Conservation (phyloP, 495 filamentous ascomycete genomes). For the Penicillium cataractarum region DNA sequence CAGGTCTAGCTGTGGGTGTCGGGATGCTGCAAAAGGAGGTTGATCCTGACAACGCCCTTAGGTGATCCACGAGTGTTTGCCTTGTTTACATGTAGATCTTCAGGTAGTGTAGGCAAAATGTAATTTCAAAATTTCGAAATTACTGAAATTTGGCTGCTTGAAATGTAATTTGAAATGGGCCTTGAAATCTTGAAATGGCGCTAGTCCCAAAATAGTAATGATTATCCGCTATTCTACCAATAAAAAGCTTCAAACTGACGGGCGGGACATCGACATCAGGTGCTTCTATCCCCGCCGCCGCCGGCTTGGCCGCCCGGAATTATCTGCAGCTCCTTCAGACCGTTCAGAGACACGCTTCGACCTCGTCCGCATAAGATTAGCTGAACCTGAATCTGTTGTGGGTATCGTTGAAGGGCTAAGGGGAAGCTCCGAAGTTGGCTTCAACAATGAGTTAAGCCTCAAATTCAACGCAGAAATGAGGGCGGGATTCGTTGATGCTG, state of each 20-base stretch:
- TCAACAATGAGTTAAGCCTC: slow-evolving; percentile 8
- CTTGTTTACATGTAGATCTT: too few species aligned
- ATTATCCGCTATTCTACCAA: slow-evolving; percentile 5
- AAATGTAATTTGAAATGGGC: slow-evolving; percentile 10
- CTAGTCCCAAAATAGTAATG: slow-evolving; percentile 1
- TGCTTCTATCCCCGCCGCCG: slow-evolving; percentile 6
- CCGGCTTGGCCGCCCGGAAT: slow-evolving; percentile 2
- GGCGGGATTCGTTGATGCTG: slow-evolving; percentile 1
- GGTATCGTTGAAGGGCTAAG: background rate
- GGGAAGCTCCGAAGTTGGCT: slow-evolving; percentile 6
- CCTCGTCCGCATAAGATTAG: slow-evolving; percentile 2
- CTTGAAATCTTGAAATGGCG: slow-evolving; percentile 8
- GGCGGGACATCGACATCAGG: background rate
- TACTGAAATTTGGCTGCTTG: slow-evolving; percentile 6
- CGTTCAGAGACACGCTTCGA: slow-evolving; percentile 12
- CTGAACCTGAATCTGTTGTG: slow-evolving; percentile 4
- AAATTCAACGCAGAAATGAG: slow-evolving; percentile 6
- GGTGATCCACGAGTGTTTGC: too few species aligned
- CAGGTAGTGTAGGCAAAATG: background rate
- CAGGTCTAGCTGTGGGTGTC: too few species aligned
- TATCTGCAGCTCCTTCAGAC: slow-evolving; percentile 1
- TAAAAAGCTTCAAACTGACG: background rate
- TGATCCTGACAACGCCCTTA: too few species aligned
- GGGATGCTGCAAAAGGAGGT: too few species aligned
- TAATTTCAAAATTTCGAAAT: slow-evolving; percentile 11